These are phyloP conservation scores for Aureobasidium sp. DNA, from an alignment of 2,329 filamentous ascomycete species.

Conservation along the genomic window DNA sequence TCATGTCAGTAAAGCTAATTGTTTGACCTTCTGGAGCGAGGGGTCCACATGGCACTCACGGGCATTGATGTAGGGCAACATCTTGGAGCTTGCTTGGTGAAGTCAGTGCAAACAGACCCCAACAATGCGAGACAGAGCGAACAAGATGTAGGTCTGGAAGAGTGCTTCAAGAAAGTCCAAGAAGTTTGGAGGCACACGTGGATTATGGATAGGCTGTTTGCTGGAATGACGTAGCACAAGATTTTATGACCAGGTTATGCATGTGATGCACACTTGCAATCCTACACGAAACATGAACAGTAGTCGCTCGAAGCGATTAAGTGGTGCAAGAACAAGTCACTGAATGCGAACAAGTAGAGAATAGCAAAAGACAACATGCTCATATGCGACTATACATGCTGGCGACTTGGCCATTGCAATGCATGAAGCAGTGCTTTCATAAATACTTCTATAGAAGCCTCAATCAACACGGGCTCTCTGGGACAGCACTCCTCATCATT, in stretches of 20 bases:
- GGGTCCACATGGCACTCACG: slow-evolving; percentile 39
- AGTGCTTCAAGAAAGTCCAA: background rate
- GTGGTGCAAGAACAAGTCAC: background rate
- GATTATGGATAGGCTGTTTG: background rate
- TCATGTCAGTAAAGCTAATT: slow-evolving; percentile 17
- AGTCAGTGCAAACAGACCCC: background rate
- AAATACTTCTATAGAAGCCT: slow-evolving; percentile 15
- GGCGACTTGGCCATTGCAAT: slow-evolving; percentile 3
- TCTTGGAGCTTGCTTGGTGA: slow-evolving; percentile 25
- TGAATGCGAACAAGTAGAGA: background rate
- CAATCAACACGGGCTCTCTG: slow-evolving; percentile 6
- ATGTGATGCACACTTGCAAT: background rate
- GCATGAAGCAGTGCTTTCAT: slow-evolving; percentile 16
- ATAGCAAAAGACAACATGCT: background rate
- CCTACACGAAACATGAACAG: background rate
- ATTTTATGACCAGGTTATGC: background rate
- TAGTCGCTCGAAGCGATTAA: background rate
- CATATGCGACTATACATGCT: slow-evolving; percentile 14
- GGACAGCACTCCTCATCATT: background rate
- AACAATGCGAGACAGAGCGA: background rate
- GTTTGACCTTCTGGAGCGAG: background rate
- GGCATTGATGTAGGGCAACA: slow-evolving; percentile 59
- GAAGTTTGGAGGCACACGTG: slow-evolving; percentile 7
- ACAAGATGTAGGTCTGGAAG: background rate
- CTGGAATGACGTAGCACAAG: slow-evolving; percentile 3